Evolutionary conservation across 805 yeast genomes (phyloP).

Genomic region (Candida pini): DNA sequence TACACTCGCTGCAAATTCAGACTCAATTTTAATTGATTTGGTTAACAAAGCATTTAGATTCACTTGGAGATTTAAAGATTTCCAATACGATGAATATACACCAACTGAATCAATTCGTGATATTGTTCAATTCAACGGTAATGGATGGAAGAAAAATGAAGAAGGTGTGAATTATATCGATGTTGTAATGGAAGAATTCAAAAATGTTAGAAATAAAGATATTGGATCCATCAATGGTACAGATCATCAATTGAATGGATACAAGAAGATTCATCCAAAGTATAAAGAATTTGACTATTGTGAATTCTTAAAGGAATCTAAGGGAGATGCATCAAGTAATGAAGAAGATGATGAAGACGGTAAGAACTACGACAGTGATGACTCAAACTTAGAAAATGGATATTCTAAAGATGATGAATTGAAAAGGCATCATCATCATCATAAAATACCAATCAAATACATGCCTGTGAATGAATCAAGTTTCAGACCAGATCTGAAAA

Average conservation of each 20-base stretch:
- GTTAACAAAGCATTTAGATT: conserved; percentile 27
- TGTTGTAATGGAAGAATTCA: conserved; percentile 20
- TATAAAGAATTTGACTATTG: conserved; percentile 4
- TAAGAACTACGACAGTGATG: conserved; percentile 1
- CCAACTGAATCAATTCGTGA: conserved; percentile 73
- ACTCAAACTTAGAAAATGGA: background rate
- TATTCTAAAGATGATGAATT: conserved; percentile 1
- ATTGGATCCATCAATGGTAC: background rate
- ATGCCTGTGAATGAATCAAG: conserved; percentile 27
- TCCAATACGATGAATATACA: conserved; percentile 38
- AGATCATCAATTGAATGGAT: background rate
- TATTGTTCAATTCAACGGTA: conserved; percentile 59
- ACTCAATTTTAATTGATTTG: conserved; percentile 13
- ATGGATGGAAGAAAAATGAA: conserved; percentile 56
- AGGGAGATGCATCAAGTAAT: background rate
- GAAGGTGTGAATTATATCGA: conserved; percentile 39
- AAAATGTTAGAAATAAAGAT: conserved; percentile 1
- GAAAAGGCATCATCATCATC: background rate
- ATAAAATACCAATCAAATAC: conserved; percentile 2
- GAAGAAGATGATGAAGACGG: conserved; percentile 1
- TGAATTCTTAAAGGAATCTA: no score
- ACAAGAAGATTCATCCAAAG: background rate
- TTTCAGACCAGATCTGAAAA: conserved; percentile 32
- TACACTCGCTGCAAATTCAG: background rate
- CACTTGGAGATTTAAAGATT: conserved; percentile 25